These are phyloP conservation scores for Trametes coccinea DNA, from an alignment of 768 basidiomycete species.

Conservation along the genomic window DNA sequence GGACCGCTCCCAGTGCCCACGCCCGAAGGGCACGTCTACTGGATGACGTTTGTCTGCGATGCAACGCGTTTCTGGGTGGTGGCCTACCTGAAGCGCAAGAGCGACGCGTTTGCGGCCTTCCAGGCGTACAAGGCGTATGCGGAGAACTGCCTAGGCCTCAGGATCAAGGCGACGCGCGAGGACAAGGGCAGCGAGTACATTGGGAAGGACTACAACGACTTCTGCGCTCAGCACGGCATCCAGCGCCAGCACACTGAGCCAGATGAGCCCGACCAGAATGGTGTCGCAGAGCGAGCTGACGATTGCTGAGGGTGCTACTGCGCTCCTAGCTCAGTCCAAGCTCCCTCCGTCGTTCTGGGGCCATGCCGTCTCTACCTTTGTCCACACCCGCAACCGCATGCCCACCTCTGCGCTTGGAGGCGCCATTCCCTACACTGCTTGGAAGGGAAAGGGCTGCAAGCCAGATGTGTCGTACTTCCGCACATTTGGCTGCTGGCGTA, in stretches of 20 bases:
- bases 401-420: slow-evolving; percentile 1
- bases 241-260: slow-evolving; percentile 20
- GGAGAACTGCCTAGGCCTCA: slow-evolving; percentile 28
- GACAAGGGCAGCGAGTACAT: slow-evolving; percentile 34
- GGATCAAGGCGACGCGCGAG: slow-evolving; percentile 26
- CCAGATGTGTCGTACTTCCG: slow-evolving; percentile 31
- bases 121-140: slow-evolving; percentile 4
- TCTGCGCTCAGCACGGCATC: slow-evolving; percentile 24
- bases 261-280: slow-evolving; percentile 24
- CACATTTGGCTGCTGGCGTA: slow-evolving; percentile 42
- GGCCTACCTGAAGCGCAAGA: no score
- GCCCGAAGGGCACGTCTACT: no score
- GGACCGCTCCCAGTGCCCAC: no score
- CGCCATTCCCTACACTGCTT: neutral
- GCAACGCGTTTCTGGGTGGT: no score
- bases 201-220: slow-evolving; percentile 20
- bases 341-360: slow-evolving; percentile 10
- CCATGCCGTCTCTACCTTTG: neutral
- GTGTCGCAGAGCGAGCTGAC: slow-evolving; percentile 22
- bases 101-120: slow-evolving; percentile 6
- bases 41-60: no score
- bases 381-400: slow-evolving; percentile 7
- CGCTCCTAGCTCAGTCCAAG: slow-evolving; percentile 9
- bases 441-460: slow-evolving; percentile 10
- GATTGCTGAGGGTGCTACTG: slow-evolving; percentile 6